phyloP scores from a whole-genome alignment of 2,329 filamentous ascomycete species.

The Clonostachys rhizophaga region DNA sequence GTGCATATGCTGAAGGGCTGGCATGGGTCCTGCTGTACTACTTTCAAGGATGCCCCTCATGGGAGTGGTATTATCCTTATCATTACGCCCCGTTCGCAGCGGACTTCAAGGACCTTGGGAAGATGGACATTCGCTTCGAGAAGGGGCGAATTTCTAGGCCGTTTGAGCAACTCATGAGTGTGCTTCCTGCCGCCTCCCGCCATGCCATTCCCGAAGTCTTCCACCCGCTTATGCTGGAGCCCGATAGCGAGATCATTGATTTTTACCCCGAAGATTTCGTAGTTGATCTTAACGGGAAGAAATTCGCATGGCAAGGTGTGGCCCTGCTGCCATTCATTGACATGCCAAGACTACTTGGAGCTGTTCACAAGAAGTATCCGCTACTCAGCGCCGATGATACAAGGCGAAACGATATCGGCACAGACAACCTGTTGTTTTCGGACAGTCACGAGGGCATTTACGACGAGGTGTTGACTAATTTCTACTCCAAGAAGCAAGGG shows the following conservation, averaged over 20 bases:
- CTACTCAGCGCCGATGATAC: slow-evolving; percentile 72
- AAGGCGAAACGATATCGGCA: slow-evolving; percentile 73
- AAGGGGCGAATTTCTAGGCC: slow-evolving; percentile 83
- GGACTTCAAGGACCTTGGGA: slow-evolving; percentile 80
- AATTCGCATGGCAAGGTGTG: slow-evolving; percentile 97
- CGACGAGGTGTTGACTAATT: slow-evolving; percentile 74
- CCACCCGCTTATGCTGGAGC: slow-evolving; percentile 83
- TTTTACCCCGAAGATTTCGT: slow-evolving; percentile 96
- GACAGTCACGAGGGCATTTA: slow-evolving; percentile 77
- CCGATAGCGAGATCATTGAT: slow-evolving; percentile 89
- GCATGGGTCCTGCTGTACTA: slow-evolving; percentile 97
- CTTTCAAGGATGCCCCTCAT: slow-evolving; percentile 95
- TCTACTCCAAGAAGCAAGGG: slow-evolving; percentile 87
- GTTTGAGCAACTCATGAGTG: slow-evolving; percentile 98
- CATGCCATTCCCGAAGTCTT: slow-evolving; percentile 87
- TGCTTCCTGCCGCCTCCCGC: slow-evolving; percentile 87
- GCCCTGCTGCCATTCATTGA: slow-evolving; percentile 94
- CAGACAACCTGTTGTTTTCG: slow-evolving; percentile 78
- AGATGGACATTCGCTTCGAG: slow-evolving; percentile 76
- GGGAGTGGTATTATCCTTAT: slow-evolving; percentile 99
- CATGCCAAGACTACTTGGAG: slow-evolving; percentile 75
- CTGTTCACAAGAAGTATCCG: slow-evolving; percentile 80
- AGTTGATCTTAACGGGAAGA: slow-evolving; percentile 94
- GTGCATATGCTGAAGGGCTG: slow-evolving; percentile 89
- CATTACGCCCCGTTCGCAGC: slow-evolving; percentile 97